Conservation (phyloP, 1,284 basidiomycete genomes). For the Ceratorhiza oryzae-sativae region DNA sequence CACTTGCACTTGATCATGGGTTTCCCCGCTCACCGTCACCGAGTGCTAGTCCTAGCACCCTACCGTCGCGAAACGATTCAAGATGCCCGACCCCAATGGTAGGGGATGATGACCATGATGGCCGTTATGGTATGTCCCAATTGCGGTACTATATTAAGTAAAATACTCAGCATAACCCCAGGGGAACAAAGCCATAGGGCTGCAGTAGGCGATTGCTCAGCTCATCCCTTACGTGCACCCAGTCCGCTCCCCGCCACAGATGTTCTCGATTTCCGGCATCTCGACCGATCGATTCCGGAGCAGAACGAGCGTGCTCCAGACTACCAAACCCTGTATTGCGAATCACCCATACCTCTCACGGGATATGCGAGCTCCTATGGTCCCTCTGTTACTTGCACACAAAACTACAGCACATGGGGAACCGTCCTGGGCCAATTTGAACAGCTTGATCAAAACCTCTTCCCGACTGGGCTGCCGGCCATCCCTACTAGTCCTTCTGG, state of each 20-base stretch:
- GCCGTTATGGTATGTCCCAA: too few species aligned
- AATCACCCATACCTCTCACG: not conserved
- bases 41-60: not conserved
- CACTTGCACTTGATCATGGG: not conserved
- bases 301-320: not conserved
- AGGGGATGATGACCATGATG: not conserved
- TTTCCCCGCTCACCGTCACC: not conserved
- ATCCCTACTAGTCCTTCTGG: not conserved
- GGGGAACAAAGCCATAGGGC: too few species aligned
- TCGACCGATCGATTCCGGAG: not conserved
- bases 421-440: not conserved
- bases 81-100: not conserved
- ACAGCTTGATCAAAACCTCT: not conserved
- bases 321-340: not conserved
- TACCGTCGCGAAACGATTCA: not conserved
- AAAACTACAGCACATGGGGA: not conserved
- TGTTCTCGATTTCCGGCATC: slow-evolving; percentile 5
- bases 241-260: not conserved
- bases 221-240: not conserved
- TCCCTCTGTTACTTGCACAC: not conserved
- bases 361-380: not conserved
- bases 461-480: not conserved
- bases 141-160: too few species aligned
- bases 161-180: too few species aligned
- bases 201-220: too few species aligned